Conservation (phyloP, 140 eudicot species). For the Stevia rebaudiana region DNA sequence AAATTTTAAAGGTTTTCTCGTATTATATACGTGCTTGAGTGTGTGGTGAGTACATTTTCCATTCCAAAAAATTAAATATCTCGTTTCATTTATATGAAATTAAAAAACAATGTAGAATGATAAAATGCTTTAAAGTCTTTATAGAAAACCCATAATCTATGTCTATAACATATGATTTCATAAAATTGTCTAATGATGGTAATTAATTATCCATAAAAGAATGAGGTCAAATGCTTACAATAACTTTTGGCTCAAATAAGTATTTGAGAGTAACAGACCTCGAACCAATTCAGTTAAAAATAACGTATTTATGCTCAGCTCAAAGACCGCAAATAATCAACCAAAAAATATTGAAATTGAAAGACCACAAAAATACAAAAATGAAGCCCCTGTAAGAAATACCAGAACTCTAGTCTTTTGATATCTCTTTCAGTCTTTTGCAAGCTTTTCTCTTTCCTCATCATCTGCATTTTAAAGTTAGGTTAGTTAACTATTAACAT, state of each 20-base stretch:
- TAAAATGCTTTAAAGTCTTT: not conserved
- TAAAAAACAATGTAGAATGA: not conserved
- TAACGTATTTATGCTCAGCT: constrained; percentile 80
- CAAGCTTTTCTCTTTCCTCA: constrained; percentile 86
- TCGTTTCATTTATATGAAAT: not conserved
- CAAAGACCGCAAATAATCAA: constrained; percentile 56
- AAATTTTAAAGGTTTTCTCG: too few species aligned
- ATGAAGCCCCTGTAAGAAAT: not conserved
- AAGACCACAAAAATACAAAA: not conserved
- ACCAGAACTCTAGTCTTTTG: constrained; percentile 99
- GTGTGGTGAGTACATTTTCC: too few species aligned
- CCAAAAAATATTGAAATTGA: not conserved
- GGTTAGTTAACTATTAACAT: not conserved
- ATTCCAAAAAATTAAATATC: too few species aligned
- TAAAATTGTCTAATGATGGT: not conserved
- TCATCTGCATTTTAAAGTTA: constrained; percentile 51
- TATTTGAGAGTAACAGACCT: constrained; percentile 86
- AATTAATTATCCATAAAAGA: not conserved
- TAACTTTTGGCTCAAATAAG: constrained; percentile 88
- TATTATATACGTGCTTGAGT: too few species aligned
- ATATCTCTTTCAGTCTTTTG: constrained; percentile 76
- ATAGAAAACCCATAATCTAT: too few species aligned
- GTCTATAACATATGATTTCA: too few species aligned
- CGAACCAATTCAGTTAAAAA: constrained; percentile 96
- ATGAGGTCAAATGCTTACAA: constrained; percentile 46